Base-by-base conservation (phyloP, 371 early-diverging fungal genomes). In the Apophysomyces ossiformis region DNA sequence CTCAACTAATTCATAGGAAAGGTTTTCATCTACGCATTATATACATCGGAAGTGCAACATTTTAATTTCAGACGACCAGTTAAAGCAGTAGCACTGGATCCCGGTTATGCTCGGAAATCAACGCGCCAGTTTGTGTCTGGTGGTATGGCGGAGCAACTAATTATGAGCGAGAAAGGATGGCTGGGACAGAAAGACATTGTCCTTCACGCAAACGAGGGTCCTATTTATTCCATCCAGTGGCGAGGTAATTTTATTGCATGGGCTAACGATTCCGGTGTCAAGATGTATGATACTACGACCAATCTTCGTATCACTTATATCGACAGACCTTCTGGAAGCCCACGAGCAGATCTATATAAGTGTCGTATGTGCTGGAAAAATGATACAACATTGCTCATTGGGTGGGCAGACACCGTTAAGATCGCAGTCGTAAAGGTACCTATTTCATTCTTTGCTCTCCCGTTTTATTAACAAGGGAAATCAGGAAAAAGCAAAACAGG, bases 381-480 rank as follows among this genome's bases (percentile, higher is more conserved):
- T 45, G 89, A 90, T 44, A 79, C 72, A 3, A 89, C 88, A 0
- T 74, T 99, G 57, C 69, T 95, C 43, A 89, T 97, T 60, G 97
- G 95, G 0, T 99, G 99, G 99, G 97, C 95, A 1, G 92, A 97
- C 66, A 87, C 86, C 37, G 92, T 98, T 43, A 95, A 93, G 71
- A 82, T 96, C 9, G 93, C 92, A 6, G 82, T 81, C 0, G 85
- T 97, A 50, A 89, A 87, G 70, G 89, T 85, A 65, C 69, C 70
- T 1, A 13, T 47, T 50, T 41, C 12, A 37, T 15, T 21, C 5
- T 57, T 41, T 37, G 11, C 6, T 63, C 38, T 38, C 7, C 4
- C 21, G 2, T 43, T 9, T 9, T 26, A 16, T 9, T 21, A 43
- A 57, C 26, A 38, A 11, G 16, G 15, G 35, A 7, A 57, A 36